Evolutionary conservation across 2,329 filamentous ascomycete species (phyloP), one percentile per base, ranked within the genome.

Genomic region (Camillea tinctor): DNA sequence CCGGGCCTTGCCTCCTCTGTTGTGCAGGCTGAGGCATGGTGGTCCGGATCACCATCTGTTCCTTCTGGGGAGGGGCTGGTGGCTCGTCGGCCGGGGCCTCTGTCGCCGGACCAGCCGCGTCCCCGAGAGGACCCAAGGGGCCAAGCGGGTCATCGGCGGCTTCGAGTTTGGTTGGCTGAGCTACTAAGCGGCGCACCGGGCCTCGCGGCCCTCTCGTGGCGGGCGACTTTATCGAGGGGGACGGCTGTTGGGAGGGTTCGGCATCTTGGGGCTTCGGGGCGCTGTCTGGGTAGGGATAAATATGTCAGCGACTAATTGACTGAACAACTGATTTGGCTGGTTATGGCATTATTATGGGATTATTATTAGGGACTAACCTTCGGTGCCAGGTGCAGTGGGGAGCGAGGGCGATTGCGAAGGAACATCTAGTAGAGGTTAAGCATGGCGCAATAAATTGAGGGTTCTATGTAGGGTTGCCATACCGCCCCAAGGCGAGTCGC

Each of bases 131-230:
- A 60, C 91, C 91, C 55, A 96, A 80, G 21, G 91, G 91, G 1
- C 91, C 92, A 52, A 93, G 84, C 58, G 90, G 89, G 72, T 93
- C 90, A 50, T 88, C 85, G 66, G 92, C 88, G 62, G 88, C 89
- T 76, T 94, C 88, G 62, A 94, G 88, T 57, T 87, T 88, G 52
- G 91, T 93, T 26, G 89, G 86, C 73, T 93, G 90, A 60, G 88
- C 88, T 67, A 88, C 88, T 71, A 92, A 80, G 63, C 87, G 85
- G 65, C 87, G 86, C 59, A 74, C 69, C 11, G 72, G 72, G 24
- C 70, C 71, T 60, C 72, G 65, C 52, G 71, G 44, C 57, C 61
- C 66, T 54, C 71, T 68, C 13, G 61, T 54, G 5, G 66, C 53
- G 11, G 71, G 57, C 8, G 71, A 66, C 60, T 74, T 74, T 58